Base-by-base conservation (phyloP, 208 protist genomes). In the Acanthamoeba healyi region DNA sequence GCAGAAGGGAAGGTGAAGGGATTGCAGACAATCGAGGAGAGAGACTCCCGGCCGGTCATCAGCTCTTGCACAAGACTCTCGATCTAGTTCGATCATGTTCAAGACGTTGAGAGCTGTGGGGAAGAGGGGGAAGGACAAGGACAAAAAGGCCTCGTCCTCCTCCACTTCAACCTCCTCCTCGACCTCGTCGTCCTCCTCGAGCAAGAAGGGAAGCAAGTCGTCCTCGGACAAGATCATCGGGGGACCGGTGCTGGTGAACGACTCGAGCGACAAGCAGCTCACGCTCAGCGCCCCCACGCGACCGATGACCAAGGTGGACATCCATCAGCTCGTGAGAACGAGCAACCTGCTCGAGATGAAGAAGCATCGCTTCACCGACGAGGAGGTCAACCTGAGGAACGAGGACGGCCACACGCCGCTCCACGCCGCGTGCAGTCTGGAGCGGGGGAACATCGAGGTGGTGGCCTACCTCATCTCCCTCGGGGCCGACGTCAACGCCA, bases 311-410 rank as follows among this genome's bases (percentile, higher is more conserved):
- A 54, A 40, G 46, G 79, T 88, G 79, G 79, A 88, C 44, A 54
- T 88, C 12, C 79, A 88, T 24, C 29, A 65, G 19, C 46, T 88
- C 6, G 79, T 88, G n/a, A 7, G 51, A 61, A 88, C 26, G 15
- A 63, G 34, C 17, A 63, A 88, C n/a, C 79, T 88, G 5, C 14
- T 44, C 12, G 79, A 88, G 79, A 88, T 88, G 79, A 88, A 65
- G 46, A 88, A 88, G 44, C 79, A 88, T 24, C 44, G 79, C 17
- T 88, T 88, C n/a, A 65, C 79, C 9, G 29, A 26, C n/a, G 79
- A 88, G 24, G 79, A 88, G 34, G 46, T 88, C 5, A 88, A 88
- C 46, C 29, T 54, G 0, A 7, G 44, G 19, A 88, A 88, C 79
- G 19, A 22, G 5, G 26, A 44, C 7, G 79, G 79, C 32, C 46